Evolutionary conservation across 1,284 basidiomycete species (phyloP).

Genomic region (Ceratobasidium sp.): DNA sequence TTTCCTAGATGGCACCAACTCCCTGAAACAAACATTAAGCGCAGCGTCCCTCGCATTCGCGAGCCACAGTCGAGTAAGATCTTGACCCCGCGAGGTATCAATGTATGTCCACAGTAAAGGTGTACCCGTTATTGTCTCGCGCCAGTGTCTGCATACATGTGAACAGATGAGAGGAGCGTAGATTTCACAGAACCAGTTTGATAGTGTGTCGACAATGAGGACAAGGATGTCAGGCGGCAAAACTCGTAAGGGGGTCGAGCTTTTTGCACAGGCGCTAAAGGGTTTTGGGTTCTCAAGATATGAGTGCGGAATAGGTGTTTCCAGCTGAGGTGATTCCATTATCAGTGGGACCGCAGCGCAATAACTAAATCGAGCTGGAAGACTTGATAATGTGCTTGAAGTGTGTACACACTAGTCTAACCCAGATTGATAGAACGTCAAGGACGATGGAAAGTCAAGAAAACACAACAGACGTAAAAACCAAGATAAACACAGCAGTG

Average conservation of each 20-base stretch:
- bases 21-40: neutral
- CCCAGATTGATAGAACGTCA: too few species aligned
- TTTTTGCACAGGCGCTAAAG: neutral
- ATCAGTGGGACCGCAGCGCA: neutral
- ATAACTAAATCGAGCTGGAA: neutral
- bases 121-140: neutral
- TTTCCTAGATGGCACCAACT: too few species aligned
- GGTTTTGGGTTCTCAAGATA: neutral
- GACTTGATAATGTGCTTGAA: neutral
- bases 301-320: neutral
- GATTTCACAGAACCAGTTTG: neutral
- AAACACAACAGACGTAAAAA: neutral
- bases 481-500: neutral
- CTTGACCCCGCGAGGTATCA: slow-evolving; percentile 1
- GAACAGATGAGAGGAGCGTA: slow-evolving; percentile 7
- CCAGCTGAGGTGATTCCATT: neutral
- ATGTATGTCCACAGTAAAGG: slow-evolving; percentile 9
- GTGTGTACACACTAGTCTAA: neutral
- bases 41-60: neutral
- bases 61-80: slow-evolving; percentile 5
- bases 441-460: neutral
- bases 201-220: neutral
- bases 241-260: neutral
- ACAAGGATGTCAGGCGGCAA: neutral
- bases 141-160: slow-evolving; percentile 4